A percentile compares a stretch with the other conserved stretches of the same genome.
phyloP scores from a whole-genome alignment of 371 early-diverging fungal species.

The Mortierella sp. region DNA sequence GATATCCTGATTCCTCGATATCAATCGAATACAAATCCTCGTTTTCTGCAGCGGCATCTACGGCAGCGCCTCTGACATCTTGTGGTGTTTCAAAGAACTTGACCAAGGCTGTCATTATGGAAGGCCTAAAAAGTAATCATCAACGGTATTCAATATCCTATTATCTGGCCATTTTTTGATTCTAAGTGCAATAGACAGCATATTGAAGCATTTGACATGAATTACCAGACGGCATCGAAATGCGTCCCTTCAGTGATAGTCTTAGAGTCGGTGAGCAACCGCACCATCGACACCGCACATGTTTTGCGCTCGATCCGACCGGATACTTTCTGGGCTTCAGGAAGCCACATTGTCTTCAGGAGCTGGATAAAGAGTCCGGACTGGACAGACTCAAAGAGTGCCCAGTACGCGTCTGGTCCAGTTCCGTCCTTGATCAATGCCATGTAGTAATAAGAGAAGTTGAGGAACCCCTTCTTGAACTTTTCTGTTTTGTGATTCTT shows the following conservation, averaged over 20 bases:
- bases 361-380: slow-evolving; percentile 80
- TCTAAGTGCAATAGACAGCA: no score
- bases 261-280: slow-evolving; percentile 65
- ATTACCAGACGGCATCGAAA: slow-evolving; percentile 60
- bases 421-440: slow-evolving; percentile 68
- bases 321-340: slow-evolving; percentile 72
- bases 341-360: slow-evolving; percentile 73
- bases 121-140: slow-evolving; percentile 45
- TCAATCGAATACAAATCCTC: slow-evolving; percentile 79
- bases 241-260: slow-evolving; percentile 61
- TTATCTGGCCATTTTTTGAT: no score
- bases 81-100: slow-evolving; percentile 67
- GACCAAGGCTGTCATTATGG: slow-evolving; percentile 58
- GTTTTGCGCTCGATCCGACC: slow-evolving; percentile 79
- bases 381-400: slow-evolving; percentile 83
- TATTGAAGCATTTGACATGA: no score
- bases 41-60: slow-evolving; percentile 62
- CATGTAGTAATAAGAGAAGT: slow-evolving; percentile 79
- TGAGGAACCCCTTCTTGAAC: slow-evolving; percentile 82
- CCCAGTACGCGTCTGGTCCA: slow-evolving; percentile 74
- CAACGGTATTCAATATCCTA: no score
- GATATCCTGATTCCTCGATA: slow-evolving; percentile 81
- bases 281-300: slow-evolving; percentile 73
- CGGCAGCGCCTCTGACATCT: slow-evolving; percentile 48
- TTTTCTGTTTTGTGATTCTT: slow-evolving; percentile 78